Evolutionary conservation across 805 yeast genomes (phyloP), one percentile per base, ranked within the genome.

Genomic region (Nakazawaea ernobii): DNA sequence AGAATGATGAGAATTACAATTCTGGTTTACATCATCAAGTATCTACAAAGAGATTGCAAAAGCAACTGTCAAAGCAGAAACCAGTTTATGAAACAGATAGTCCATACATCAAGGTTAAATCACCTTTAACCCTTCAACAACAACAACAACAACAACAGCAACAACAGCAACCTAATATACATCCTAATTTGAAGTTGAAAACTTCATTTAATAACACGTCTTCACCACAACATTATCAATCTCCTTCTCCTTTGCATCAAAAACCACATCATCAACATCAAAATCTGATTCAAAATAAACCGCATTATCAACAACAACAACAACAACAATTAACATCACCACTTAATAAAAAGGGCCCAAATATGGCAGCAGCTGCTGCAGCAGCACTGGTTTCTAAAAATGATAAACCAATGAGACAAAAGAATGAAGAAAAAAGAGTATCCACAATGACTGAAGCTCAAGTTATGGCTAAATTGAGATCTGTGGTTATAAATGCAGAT

Each of bases 381-480:
- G 68, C 73, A 6, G 63, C 63, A 15, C 61, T 69, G 11, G 62
- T 67, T 8, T 48, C 60, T 53, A 47, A 48, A 49, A 49, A 10
- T 38, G 58, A 33, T 17, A 53, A 45, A 55, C 58, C 39, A 46
- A 52, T 46, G 51, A 56, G 33, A 39, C 50, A 29, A 56, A 50
- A 48, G 43, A 37, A 66, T 53, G 70, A 69, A 55, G 79, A 79
- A 60, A 70, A 71, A 59, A 65, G 86, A 59, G 68, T 81, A 53
- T 67, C 80, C 2, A 73, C 81, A 13, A 71, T 90, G 78, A 83
- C 86, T n/a, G 97, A 92, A 56, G 81, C 87, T 40, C 97, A 92
- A 67, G 76, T 89, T 24, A 77, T 92, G 75, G 81, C 85, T 35
- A 87, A 85, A 58, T 71, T 94, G 54, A 78, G 84, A 50, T 79